These are phyloP conservation scores for Alternaria triticimaculans DNA, from an alignment of 2,329 filamentous ascomycete genomes.

Conservation along the genomic window DNA sequence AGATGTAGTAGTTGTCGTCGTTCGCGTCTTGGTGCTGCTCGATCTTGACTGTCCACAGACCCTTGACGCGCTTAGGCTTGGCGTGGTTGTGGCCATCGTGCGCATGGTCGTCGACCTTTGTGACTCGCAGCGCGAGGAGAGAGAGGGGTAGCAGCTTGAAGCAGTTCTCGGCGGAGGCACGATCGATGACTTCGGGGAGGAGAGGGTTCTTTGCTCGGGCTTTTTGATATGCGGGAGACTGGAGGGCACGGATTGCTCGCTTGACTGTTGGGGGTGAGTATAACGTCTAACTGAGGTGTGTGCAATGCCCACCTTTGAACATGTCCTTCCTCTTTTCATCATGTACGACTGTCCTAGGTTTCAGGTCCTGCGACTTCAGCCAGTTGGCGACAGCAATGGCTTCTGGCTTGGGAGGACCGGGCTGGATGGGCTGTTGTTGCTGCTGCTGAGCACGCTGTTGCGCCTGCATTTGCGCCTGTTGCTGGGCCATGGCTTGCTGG, in stretches of 20 bases:
- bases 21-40: slow-evolving; percentile 91
- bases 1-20: slow-evolving; percentile 93
- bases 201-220: slow-evolving; percentile 86
- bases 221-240: slow-evolving; percentile 89
- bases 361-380: slow-evolving; percentile 81
- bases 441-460: slow-evolving; percentile 36
- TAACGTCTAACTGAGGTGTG: neutral
- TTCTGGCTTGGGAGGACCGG: slow-evolving; percentile 85
- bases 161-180: slow-evolving; percentile 85
- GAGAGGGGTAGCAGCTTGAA: slow-evolving; percentile 96
- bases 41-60: slow-evolving; percentile 93
- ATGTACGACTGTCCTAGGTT: slow-evolving; percentile 87
- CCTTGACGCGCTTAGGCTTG: slow-evolving; percentile 84
- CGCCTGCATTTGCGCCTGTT: slow-evolving; percentile 53
- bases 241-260: slow-evolving; percentile 87
- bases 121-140: slow-evolving; percentile 88
- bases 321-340: slow-evolving; percentile 98
- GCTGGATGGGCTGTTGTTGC: slow-evolving; percentile 70
- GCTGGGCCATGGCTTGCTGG: slow-evolving; percentile 62
- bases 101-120: slow-evolving; percentile 78
- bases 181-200: slow-evolving; percentile 86
- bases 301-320: slow-evolving; percentile 75
- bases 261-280: slow-evolving; percentile 69
- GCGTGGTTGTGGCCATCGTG: slow-evolving; percentile 66
- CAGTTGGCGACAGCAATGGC: slow-evolving; percentile 90